Evolutionary conservation across 2,329 filamentous ascomycete genomes (phyloP), one percentile per base, ranked within the genome.

Genomic region (Fusarium coffeatum): DNA sequence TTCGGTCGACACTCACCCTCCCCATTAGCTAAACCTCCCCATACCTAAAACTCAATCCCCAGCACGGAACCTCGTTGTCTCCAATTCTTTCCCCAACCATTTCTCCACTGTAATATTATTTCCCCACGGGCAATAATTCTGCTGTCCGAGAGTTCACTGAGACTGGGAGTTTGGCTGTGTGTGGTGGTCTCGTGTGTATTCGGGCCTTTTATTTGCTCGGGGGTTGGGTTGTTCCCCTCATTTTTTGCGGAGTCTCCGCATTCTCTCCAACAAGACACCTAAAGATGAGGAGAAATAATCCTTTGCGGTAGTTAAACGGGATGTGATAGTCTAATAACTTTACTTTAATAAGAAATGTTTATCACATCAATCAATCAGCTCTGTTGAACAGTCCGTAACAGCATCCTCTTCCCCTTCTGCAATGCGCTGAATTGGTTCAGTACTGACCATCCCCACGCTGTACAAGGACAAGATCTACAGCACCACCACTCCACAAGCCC

Each of bases 201-300:
- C 64, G 63, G 64, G 56, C 64, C 64, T 67, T 55, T 51, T 66
- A 7, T 15, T 20, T n/a, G 10, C 13, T 32, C 9, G 34, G 40
- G 54, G 66, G 20, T 23, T 12, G 22, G 15, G 11, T 46, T 13
- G 13, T 49, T 42, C 46, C 53, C 55, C 50, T 66, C 63, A 66
- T 41, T 37, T 55, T 63, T 70, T 70, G 68, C 68, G 68, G 67
- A 70, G 68, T 41, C 68, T 70, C 68, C 68, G 67, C 67, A 71
- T 64, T 54, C 48, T 64, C 63, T 71, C 67, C 67, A 71, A 70
- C 49, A 20, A 45, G 28, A 28, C 28, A 28, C 27, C 37, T 55
- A 25, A 58, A 53, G 27, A 42, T 34, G 34, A 27, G 0, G 48
- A 37, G 59, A 48, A n/a, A 51, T 27, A 13, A 23, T n/a, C 8